Base-by-base conservation (phyloP, 106 monocot genomes). In the Gastrodia elata region DNA sequence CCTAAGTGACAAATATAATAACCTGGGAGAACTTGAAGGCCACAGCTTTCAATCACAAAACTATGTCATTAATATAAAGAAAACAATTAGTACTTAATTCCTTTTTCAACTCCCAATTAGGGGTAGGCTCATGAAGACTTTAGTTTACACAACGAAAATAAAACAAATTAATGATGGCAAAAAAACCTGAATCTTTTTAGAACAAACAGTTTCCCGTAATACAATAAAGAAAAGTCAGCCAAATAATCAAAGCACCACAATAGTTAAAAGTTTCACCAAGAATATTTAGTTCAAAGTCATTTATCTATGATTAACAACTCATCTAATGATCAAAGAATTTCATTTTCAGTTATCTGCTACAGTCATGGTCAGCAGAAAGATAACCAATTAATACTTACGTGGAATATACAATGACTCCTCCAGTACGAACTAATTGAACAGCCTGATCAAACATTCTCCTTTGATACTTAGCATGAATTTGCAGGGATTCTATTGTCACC, bases 381-480 rank as follows among this genome's bases (percentile, higher is more conserved):
- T 36, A 28, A 18, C n/a, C 5, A 36, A 36, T 1, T n/a, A 52
- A n/a, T 2, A n/a, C 65, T 93, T 70, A 93, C 97, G 97, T 97
- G 5, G 97, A 97, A 74, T 97, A 97, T 24, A 97, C 92, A 78
- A 97, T 75, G 34, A 92, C 81, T 13, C 97, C 97, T 28, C 97
- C 97, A 22, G 92, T 73, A 22, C 90, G 90, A 84, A 97, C 97
- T 71, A 97, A 77, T 80, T 92, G 90, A 80, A 93, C 78, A 69
- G 97, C 97, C 72, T 90, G 97, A 68, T 93, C 92, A 82, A 97
- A 82, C 88, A 97, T 88, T 55, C 39, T 92, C 75, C 84, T 84
- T 75, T 97, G 97, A 73, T 97, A 97, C 28, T 58, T 92, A 1
- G 77, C 90, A 83, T 97, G 86, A 73, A 73, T 75, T 76, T 57